Conservation (phyloP, 257 asterid genomes). For the Fraxinus americana region DNA sequence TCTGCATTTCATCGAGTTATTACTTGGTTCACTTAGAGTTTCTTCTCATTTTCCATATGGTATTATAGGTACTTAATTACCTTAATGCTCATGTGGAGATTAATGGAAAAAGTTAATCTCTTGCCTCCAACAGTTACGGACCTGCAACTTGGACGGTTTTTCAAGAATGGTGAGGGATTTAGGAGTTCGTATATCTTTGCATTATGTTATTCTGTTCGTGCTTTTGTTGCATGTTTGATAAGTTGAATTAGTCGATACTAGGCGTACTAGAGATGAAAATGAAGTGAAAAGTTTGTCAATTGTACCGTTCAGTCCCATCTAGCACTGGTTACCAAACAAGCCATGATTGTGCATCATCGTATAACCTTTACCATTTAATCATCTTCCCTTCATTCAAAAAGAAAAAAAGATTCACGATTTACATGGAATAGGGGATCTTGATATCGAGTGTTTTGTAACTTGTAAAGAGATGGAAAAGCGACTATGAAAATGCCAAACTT, state of each 20-base stretch:
- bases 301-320: no score
- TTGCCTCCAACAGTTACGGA: conserved; percentile 35
- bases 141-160: conserved; percentile 42
- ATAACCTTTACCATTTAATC: background rate
- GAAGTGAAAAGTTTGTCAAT: no score
- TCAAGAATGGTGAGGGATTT: conserved; percentile 31
- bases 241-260: no score
- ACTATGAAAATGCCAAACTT: no score
- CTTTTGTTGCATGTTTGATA: no score
- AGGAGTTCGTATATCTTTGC: background rate
- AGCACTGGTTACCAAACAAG: no score
- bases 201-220: background rate
- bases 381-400: background rate
- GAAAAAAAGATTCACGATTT: background rate
- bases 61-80: conserved; percentile 39
- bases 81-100: conserved; percentile 36
- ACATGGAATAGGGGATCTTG: background rate
- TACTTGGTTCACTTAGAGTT: background rate
- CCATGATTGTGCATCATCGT: background rate
- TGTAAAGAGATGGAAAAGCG: no score
- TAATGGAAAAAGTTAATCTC: conserved; percentile 33
- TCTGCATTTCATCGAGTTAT: background rate
- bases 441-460: background rate
- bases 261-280: no score
- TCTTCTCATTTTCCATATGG: background rate